These are phyloP conservation scores for Tulasnella sp. DNA, from an alignment of 768 basidiomycete genomes.

Conservation along the genomic window DNA sequence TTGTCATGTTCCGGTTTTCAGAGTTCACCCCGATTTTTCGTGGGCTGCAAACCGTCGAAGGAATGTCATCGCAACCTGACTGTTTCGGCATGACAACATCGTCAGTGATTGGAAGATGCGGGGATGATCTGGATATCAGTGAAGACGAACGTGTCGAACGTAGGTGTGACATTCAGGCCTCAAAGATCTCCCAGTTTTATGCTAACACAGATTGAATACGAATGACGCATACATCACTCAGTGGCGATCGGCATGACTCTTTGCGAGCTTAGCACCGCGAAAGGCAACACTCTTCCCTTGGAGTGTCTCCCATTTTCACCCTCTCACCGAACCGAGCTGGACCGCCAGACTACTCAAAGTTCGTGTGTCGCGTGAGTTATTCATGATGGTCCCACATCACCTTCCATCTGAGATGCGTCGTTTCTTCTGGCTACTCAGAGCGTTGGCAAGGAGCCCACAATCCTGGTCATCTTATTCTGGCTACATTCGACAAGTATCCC, in stretches of 20 bases:
- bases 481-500: slow-evolving; percentile 66
- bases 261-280: slow-evolving; percentile 9
- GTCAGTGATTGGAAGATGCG: too few relatives aligned
- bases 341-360: background rate
- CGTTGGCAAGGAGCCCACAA: slow-evolving; percentile 65
- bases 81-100: too few relatives aligned
- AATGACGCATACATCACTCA: too few relatives aligned
- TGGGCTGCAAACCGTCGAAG: too few relatives aligned
- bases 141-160: too few relatives aligned
- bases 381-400: background rate
- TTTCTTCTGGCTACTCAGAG: slow-evolving; percentile 31
- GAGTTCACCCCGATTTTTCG: too few relatives aligned
- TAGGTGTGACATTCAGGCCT: too few relatives aligned
- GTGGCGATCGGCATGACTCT: slow-evolving; percentile 11
- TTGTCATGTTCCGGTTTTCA: too few relatives aligned
- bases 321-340: background rate
- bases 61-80: too few relatives aligned
- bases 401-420: background rate
- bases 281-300: background rate
- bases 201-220: too few relatives aligned
- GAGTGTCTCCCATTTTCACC: slow-evolving; percentile 2
- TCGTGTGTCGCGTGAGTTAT: slow-evolving; percentile 1
- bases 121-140: too few relatives aligned
- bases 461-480: slow-evolving; percentile 82
- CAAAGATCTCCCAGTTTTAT: too few relatives aligned